These are phyloP conservation scores for Aurantiochytrium sp. DNA, from an alignment of 108 stramenopile genomes.

Conservation along the genomic window DNA sequence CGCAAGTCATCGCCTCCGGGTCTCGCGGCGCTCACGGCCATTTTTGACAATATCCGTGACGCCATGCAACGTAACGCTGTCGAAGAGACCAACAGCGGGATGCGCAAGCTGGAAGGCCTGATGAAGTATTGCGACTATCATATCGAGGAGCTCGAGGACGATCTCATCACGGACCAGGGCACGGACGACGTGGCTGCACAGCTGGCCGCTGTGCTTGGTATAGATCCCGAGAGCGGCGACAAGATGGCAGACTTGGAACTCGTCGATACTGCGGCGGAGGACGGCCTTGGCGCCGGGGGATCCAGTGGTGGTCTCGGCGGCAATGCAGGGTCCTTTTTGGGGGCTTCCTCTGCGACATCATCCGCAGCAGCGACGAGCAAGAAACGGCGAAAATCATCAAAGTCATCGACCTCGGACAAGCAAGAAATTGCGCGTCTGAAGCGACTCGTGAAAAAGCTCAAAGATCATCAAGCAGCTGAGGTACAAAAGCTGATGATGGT, in stretches of 20 bases:
- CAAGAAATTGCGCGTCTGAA: not conserved
- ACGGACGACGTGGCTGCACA: not conserved
- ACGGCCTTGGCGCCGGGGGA: too few species aligned
- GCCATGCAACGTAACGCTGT: not conserved
- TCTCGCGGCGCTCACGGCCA: not conserved
- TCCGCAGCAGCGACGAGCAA: not conserved
- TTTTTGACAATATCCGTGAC: not conserved
- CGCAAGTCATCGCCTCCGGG: not conserved
- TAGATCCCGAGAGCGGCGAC: not conserved
- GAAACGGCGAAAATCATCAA: not conserved
- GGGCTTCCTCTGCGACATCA: not conserved
- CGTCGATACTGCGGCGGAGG: too few species aligned
- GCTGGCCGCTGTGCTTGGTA: not conserved
- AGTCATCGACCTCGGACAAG: not conserved
- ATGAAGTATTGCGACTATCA: not conserved
- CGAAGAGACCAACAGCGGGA: not conserved
- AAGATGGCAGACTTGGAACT: not conserved
- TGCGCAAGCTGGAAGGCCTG: slow-evolving; percentile 1
- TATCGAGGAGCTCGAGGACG: not conserved
- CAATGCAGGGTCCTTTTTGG: not conserved
- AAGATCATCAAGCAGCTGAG: not conserved
- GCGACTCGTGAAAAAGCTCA: not conserved
- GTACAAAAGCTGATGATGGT: not conserved
- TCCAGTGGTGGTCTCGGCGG: too few species aligned
- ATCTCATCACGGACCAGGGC: not conserved